Evolutionary conservation across 768 basidiomycete genomes (phyloP), one percentile per base, ranked within the genome.

Genomic region (Kwoniella sp.): DNA sequence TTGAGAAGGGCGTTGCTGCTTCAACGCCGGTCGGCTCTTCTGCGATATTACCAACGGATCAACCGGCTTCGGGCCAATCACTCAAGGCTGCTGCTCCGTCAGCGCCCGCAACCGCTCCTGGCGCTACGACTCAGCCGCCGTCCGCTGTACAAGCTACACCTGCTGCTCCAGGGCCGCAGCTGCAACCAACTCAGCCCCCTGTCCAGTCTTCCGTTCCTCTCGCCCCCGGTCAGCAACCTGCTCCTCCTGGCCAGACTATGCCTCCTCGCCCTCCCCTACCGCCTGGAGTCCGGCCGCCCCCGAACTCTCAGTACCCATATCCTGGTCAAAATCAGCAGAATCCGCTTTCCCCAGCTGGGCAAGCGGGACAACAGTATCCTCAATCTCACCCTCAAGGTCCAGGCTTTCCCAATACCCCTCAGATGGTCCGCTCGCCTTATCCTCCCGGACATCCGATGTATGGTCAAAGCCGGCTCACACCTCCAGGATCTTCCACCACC

Each of bases 401-500:
- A 20, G 59, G 59, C 22, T 30, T 38, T 28, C 63, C 63, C 30
- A 47, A 58, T 38, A 47, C 63, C 5, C 41, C 48, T 17, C 63
- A 65, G 34, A 58, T 59, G 34, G 58, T 51, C 29, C 41, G 63
- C 53, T 57, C 63, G 25, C 57, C 57, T 13, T 34, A 23, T n/a
- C 62, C 50, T 0, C 57, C 57, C 2, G 63, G 63, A 15, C 55
- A 65, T 23, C 63, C 56, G 7, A 54, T 59, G 58, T 55, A 30
- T 5, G 34, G 37, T 54, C 62, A 57, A 23, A 63, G 31, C 45
- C 62, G 41, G 26, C 30, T 17, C 25, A 55, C 58, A 37, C 65
- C 63, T 54, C 65, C 64, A 20, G 48, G 55, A 17, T 52, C 60
- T 26, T 51, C 55, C 22, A 54, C 63, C 2, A 55, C 61, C 11